Evolutionary conservation across 2,329 filamentous ascomycete species (phyloP), one percentile per base, ranked within the genome.

Genomic region (Phyllosticta citrichinensis): DNA sequence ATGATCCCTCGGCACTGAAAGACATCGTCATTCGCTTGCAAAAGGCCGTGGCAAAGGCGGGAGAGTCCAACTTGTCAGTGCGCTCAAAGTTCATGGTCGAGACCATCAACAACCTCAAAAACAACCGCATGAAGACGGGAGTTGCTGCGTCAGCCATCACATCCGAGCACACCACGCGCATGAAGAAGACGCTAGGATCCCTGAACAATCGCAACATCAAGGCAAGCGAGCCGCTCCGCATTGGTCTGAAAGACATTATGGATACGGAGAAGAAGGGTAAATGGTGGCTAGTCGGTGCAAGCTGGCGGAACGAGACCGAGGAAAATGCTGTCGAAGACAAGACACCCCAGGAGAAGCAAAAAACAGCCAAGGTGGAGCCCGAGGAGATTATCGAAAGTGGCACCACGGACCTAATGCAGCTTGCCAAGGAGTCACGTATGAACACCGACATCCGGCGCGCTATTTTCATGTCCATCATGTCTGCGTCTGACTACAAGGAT

Each of bases 261-360:
- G 84, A 92, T 64, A 87, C 87, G 0, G 88, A 93, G 51, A 93
- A 88, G 70, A 89, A 87, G 70, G 94, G 94, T 0, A 97, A 96
- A 77, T 99, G 94, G 94, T 99, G 94, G 94, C 83, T 97, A 20
- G 89, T 97, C 5, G 94, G 94, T 57, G 93, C 94, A n/a, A 96
- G 91, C 73, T 97, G 93, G 84, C 79, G 78, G 51, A 71, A 80
- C 62, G 65, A 74, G 19, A 66, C 62, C 12, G 66, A 64, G n/a
- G 72, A 74, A 27, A 65, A 69, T 61, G 65, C 62, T 62, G 65
- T 59, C 60, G 74, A 77, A 61, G 71, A 76, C 52, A 71, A 72
- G 19, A 70, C 77, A 1, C 68, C 24, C n/a, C 30, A 56, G n/a
- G 52, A 60, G 35, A 62, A 11, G 27, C 58, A 51, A 33, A 55